Evolutionary conservation across 495 filamentous ascomycete genomes (phyloP), one percentile per base, ranked within the genome.

Genomic region (Filosporella fistucella): DNA sequence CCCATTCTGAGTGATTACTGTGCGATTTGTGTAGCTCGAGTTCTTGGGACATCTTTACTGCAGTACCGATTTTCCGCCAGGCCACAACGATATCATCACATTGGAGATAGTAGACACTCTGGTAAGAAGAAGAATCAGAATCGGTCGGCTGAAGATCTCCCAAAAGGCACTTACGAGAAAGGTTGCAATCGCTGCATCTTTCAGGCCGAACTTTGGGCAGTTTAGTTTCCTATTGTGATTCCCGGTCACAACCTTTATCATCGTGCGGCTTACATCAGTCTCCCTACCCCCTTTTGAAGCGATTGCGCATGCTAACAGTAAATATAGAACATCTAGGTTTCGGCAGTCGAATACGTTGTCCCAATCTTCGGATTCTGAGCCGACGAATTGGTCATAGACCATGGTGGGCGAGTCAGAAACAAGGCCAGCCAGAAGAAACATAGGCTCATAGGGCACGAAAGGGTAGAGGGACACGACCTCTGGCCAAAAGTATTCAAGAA

Each of bases 51-150:
- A 88, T 75, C 0, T 86, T 76, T 4, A 80, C 75, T 3, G 84
- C 78, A 29, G 88, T 64, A 10, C 87, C 86, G 49, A 87, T 85
- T 17, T 86, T 65, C 3, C 87, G 74, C 76, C 88, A 93, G n/a
- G 83, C 82, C 53, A 87, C 74, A 2, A 81, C 69, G 59, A 89
- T 87, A 49, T 91, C 84, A 43, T 85, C 86, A 16, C 74, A 77
- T 36, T 89, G 80, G 50, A 86, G 90, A 57, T 88, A 74, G 64
- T 91, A 94, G 42, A 87, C 88, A 16, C 83, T 85, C 82, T 86
- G 8, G n/a, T 18, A 10, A 26, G 52, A 28, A 7, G 26, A 13
- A 25, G n/a, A n/a, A n/a, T 20, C 10, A 25, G 29, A 13, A 43
- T 43, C 16, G 40, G 14, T 2, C 7, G 16, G 24, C 28, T 42